Conservation (phyloP, 2,329 filamentous ascomycete species). For the Colletotrichum tropicale region DNA sequence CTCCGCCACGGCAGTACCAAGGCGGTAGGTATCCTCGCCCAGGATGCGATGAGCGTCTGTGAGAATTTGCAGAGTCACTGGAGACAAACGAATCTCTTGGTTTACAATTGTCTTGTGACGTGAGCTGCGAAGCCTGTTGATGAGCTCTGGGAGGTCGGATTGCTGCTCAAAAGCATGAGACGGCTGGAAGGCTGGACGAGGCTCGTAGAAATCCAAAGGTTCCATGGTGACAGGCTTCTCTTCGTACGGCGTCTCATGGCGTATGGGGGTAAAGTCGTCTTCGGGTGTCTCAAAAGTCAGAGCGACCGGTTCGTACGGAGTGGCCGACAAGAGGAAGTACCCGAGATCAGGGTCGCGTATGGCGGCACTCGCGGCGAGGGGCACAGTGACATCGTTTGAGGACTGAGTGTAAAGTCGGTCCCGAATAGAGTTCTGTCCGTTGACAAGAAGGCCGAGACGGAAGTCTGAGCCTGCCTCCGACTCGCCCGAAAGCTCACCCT, state of each 20-base stretch:
- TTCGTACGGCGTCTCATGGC: constrained; percentile 46
- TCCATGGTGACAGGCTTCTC: constrained; percentile 47
- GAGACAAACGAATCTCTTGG: constrained; percentile 72
- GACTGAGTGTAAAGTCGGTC: constrained; percentile 63
- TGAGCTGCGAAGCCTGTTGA: constrained; percentile 62
- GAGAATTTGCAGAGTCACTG: constrained; percentile 73
- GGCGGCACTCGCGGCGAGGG: constrained; percentile 57
- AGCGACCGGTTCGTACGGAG: constrained; percentile 60
- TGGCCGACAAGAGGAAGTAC: constrained; percentile 66
- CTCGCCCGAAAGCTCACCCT: constrained; percentile 62
- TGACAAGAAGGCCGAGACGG: constrained; percentile 63
- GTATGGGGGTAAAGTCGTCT: constrained; percentile 48
- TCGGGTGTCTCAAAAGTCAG: constrained; percentile 66
- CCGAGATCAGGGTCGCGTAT: constrained; percentile 67
- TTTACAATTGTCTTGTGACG: constrained; percentile 66
- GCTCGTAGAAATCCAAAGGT: constrained; percentile 60
- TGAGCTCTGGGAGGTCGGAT: constrained; percentile 59
- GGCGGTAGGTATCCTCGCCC: constrained; percentile 69
- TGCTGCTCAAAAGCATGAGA: constrained; percentile 63
- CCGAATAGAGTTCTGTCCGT: constrained; percentile 59
- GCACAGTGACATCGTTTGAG: constrained; percentile 47
- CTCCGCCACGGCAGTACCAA: constrained; percentile 74
- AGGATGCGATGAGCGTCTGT: constrained; percentile 76
- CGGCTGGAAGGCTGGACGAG: constrained; percentile 70
- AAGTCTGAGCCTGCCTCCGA: constrained; percentile 65